These are phyloP conservation scores for Coprinopsis marcescibilis DNA, from an alignment of 768 basidiomycete genomes.

Conservation along the genomic window DNA sequence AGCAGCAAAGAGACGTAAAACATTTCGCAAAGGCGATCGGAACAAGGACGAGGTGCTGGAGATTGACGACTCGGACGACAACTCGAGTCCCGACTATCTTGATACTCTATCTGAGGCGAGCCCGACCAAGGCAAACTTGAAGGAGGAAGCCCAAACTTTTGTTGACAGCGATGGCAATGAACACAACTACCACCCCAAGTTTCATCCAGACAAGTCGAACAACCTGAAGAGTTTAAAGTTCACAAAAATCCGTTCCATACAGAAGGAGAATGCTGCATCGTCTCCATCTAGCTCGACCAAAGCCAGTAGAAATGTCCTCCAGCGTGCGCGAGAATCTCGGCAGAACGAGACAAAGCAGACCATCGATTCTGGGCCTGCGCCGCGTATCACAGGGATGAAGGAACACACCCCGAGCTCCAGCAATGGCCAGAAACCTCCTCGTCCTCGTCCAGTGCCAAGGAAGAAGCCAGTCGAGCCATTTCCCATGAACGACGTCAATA, in stretches of 20 bases:
- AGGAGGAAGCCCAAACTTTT: neutral
- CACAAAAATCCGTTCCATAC: slow-evolving; percentile 22
- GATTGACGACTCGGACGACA: neutral
- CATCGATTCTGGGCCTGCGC: slow-evolving; percentile 3
- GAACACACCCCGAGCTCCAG: neutral
- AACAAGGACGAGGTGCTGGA: neutral
- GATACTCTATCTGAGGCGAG: neutral
- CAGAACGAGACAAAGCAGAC: neutral
- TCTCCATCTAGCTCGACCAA: neutral
- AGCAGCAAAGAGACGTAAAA: neutral
- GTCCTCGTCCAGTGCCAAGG: slow-evolving; percentile 2
- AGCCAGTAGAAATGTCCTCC: neutral
- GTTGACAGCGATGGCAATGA: slow-evolving; percentile 13
- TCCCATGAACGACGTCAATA: neutral
- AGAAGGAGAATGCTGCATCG: neutral
- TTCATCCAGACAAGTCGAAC: slow-evolving; percentile 8
- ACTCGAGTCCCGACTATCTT: slow-evolving; percentile 1
- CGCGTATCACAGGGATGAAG: neutral
- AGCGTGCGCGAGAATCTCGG: neutral
- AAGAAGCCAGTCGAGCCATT: slow-evolving; percentile 6
- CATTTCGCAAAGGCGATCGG: neutral
- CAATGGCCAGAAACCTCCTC: slow-evolving; percentile 1
- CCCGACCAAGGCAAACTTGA: neutral
- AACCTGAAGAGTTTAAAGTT: slow-evolving; percentile 24
- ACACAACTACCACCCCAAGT: slow-evolving; percentile 13